These are phyloP conservation scores for Hansenula anomala DNA, from an alignment of 1,139 yeast species.

Conservation along the genomic window DNA sequence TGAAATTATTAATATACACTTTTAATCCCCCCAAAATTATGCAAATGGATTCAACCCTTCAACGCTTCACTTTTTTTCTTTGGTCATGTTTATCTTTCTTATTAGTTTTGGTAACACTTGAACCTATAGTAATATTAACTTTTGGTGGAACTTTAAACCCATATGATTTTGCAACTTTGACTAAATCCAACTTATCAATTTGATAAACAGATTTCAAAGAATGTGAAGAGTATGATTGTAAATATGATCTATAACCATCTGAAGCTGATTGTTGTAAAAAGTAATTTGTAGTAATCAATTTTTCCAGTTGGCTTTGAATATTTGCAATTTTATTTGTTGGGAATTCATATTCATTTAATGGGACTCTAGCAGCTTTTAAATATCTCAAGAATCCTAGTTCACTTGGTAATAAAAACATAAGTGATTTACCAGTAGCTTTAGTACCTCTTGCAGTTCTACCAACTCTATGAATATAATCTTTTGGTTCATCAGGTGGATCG, in stretches of 20 bases:
- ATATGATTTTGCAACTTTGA: conserved; percentile 90
- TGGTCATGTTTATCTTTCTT: conserved; percentile 5
- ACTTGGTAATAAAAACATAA: conserved; percentile 91
- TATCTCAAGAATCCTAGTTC: conserved; percentile 94
- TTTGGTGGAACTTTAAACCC: conserved; percentile 97
- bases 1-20: no score
- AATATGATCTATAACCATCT: conserved; percentile 93
- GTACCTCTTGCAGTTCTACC: conserved; percentile 98
- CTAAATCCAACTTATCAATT: conserved; percentile 89
- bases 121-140: conserved; percentile 93
- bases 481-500: conserved; percentile 99
- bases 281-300: conserved; percentile 85
- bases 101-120: conserved; percentile 54
- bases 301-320: conserved; percentile 89
- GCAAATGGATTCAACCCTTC: not conserved
- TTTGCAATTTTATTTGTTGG: conserved; percentile 92
- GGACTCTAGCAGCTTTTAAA: conserved; percentile 94
- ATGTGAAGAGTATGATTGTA: conserved; percentile 96
- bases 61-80: conserved; percentile 18
- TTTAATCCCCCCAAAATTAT: no score
- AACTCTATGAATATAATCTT: conserved; percentile 96
- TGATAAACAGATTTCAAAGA: conserved; percentile 94
- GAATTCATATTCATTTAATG: conserved; percentile 94
- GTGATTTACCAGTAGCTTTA: conserved; percentile 83
- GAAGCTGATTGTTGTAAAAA: conserved; percentile 94